Conservation (phyloP, 768 basidiomycete species). For the Asterophora lycoperdoides region DNA sequence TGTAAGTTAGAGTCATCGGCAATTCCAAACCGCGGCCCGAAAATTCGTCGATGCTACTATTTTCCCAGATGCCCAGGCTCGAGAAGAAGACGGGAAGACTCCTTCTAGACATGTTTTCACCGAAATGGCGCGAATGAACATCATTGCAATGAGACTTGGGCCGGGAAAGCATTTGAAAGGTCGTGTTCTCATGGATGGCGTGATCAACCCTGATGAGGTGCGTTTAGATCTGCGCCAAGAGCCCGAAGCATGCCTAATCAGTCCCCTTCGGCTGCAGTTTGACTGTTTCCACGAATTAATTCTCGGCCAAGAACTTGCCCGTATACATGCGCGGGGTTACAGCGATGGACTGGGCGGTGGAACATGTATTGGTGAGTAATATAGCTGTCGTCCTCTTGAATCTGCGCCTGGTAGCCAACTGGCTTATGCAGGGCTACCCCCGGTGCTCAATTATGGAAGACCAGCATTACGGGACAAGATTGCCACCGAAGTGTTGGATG, state of each 20-base stretch:
- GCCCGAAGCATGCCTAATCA: background rate
- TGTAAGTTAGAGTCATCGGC: background rate
- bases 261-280: constrained; percentile 34
- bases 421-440: constrained; percentile 53
- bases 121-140: constrained; percentile 49
- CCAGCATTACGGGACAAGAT: constrained; percentile 59
- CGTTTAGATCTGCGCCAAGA: constrained; percentile 8
- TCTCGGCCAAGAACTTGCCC: constrained; percentile 63
- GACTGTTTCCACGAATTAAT: constrained; percentile 85
- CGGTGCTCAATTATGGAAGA: constrained; percentile 74
- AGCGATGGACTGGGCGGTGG: constrained; percentile 65
- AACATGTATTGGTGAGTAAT: constrained; percentile 28
- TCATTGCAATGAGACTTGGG: constrained; percentile 74
- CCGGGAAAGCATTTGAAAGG: constrained; percentile 85
- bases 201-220: constrained; percentile 74
- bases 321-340: constrained; percentile 72
- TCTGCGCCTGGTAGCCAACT: constrained; percentile 1
- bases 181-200: constrained; percentile 63
- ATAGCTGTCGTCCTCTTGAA: background rate
- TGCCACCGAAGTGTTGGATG: constrained; percentile 51
- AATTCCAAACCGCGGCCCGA: constrained; percentile 58
- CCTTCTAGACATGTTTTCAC: constrained; percentile 67
- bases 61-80: constrained; percentile 49
- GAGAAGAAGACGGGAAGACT: constrained; percentile 79
- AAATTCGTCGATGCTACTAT: constrained; percentile 70